Evolutionary conservation across 2,329 filamentous ascomycete species (phyloP), one percentile per base, ranked within the genome.

Genomic region (Clonostachys byssicola): DNA sequence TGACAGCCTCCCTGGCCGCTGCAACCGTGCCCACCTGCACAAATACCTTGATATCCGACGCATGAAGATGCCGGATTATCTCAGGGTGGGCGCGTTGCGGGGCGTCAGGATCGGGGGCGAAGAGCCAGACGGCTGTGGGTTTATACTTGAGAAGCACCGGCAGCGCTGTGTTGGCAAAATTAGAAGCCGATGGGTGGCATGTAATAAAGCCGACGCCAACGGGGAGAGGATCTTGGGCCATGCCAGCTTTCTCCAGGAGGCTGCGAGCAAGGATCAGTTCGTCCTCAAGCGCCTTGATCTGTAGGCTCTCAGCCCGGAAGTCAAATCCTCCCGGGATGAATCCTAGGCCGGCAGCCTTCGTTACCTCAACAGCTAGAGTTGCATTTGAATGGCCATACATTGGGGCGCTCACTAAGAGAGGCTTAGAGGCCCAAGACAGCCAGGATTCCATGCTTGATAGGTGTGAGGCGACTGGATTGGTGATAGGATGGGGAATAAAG

Each of bases 121-220:
- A 88, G 42, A 88, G 72, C 85, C 85, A 88, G 9, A 84, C 70
- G 1, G 81, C 83, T 3, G 74, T 75, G 2, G 83, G 82, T 0
- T 63, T 64, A 60, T 82, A 75, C 50, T 69, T 64, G 20, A 58
- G 57, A 16, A 88, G 65, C 12, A 85, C 52, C 2, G 75, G 74
- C 3, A 81, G 59, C 2, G 70, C 67, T n/a, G 68, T 73, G 47
- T 61, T 50, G 23, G 54, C 49, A 52, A 78, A 77, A 3, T 36
- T 17, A 2, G 18, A n/a, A 3, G 67, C 55, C 20, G 67, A 67
- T 18, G 65, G 60, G 45, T 74, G 63, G 47, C 79, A 80, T 42
- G 81, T 77, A 46, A 87, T 72, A 62, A 88, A 83, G 50, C 63
- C 56, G 8, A 58, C 54, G 47, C 83, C 85, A 5, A 86, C 68